Evolutionary conservation across 768 basidiomycete genomes (phyloP), one percentile per base, ranked within the genome.

Genomic region (Guyanaporus albipodus): DNA sequence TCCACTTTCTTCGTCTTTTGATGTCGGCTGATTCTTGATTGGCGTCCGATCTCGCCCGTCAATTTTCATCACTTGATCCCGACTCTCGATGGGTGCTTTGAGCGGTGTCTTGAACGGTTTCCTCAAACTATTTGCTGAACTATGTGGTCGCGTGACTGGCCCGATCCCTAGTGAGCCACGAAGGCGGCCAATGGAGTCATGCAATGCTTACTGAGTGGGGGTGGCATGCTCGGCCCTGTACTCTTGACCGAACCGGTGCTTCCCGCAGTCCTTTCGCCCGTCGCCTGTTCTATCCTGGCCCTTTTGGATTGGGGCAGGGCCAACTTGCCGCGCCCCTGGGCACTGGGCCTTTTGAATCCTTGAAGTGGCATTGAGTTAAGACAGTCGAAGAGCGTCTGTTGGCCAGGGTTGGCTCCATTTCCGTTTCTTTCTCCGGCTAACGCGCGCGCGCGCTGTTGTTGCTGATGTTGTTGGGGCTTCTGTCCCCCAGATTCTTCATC

Each of bases 61-160:
- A 24, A 22, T 21, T 15, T 52, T 56, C 6, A 55, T 33, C 7
- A 12, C 23, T 7, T 49, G 47, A 1, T 40, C 48, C 34, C 56
- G 65, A 68, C 1, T 59, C 58, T 54, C 69, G 74, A 56, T 74
- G 75, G 80, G 79, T 49, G 73, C 77, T 32, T 59, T 69, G 55
- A 67, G 69, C 1, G 73, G 74, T 1, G 67, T 66, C 55, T 73
- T 80, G 63, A 81, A 85, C 3, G 81, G 82, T 57, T 78, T 82
- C 34, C 56, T 69, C 41, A 81, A 54, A 43, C 54, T 55, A 21
- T 53, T 56, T 0, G 62, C 69, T 8, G 77, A 79, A 38, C 53
- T 59, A 55, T 74, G 67, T 4, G 75, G 72, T 52, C 70, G 77
- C 8, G 79, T 79, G 12, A 74, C 79, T 77, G 23, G 32, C 15